Percentiles rank a stretch among this genome's conserved stretches.
These are phyloP conservation scores for Solanum ossicruentum DNA, from an alignment of 257 asterid genomes.

Conservation along the genomic window DNA sequence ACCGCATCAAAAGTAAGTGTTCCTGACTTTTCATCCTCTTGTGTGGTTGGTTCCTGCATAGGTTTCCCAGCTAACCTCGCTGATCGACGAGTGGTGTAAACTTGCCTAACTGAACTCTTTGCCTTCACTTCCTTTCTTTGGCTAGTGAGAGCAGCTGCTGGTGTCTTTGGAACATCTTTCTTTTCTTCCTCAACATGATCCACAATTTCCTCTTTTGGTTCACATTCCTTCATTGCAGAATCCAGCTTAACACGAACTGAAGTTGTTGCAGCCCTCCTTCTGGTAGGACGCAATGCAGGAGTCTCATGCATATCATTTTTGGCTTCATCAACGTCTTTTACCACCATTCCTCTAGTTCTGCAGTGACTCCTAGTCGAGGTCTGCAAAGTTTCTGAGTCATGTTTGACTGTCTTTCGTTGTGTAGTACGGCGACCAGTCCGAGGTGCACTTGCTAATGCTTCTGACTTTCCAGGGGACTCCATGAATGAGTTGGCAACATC, in stretches of 20 bases:
- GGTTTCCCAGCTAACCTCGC: slow-evolving; percentile 52
- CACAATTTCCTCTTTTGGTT: background rate
- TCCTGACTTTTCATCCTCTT: slow-evolving; percentile 5
- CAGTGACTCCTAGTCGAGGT: slow-evolving; percentile 30
- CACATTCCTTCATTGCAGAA: slow-evolving; percentile 30
- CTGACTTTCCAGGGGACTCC: slow-evolving; percentile 41
- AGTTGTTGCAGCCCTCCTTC: slow-evolving; percentile 27
- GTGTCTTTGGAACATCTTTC: slow-evolving; percentile 26
- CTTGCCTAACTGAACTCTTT: slow-evolving; percentile 18
- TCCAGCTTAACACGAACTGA: slow-evolving; percentile 41
- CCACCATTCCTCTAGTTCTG: slow-evolving; percentile 23
- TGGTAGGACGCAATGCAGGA: slow-evolving; percentile 11
- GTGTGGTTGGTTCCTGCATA: background rate
- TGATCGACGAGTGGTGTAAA: slow-evolving; percentile 50
- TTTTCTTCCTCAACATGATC: slow-evolving; percentile 4
- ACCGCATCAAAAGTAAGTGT: slow-evolving; percentile 14
- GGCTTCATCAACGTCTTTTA: slow-evolving; percentile 7
- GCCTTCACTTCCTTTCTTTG: slow-evolving; percentile 29
- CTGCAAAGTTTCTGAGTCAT: slow-evolving; percentile 18
- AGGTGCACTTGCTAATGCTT: slow-evolving; percentile 32
- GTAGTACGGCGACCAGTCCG: slow-evolving; percentile 42
- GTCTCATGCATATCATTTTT: slow-evolving; percentile 12
- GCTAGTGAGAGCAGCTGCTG: slow-evolving; percentile 30
- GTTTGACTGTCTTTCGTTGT: slow-evolving; percentile 20
- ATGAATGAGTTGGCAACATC: slow-evolving; percentile 30